Evolutionary conservation across 1,284 basidiomycete genomes (phyloP), one percentile per base, ranked within the genome.

Genomic region (Thelephora terrestris): DNA sequence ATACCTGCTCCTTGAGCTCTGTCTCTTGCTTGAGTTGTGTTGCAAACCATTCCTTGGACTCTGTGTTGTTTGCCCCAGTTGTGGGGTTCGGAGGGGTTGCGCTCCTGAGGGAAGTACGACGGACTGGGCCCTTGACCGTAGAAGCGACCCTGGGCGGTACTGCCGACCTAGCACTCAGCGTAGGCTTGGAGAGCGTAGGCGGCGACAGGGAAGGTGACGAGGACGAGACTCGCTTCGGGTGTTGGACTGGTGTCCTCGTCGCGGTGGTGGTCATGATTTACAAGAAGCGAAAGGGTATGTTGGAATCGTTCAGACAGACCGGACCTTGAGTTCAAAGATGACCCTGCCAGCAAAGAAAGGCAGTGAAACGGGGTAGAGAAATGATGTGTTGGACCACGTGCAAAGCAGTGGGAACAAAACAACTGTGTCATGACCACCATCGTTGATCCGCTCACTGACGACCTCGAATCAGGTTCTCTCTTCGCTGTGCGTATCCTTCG

Each of bases 1-100:
- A 47, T 58, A 81, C 86, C 69, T 83, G 77, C 64, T 90, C 86
- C 64, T 86, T 89, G 57, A 81, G 75, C 55, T 88, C 85, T 12
- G 79, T 84, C 61, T 89, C 86, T 45, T 77, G 71, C 62, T 79
- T 85, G 50, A 88, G 68, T 23, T 79, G 78, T 34, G 71, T 74
- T 7, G 75, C 68, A 37, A 88, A 67, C 21, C 70, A 64, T 48
- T 84, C 80, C 43, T 70, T 67, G 10, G 71, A 65, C 48, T 77
- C 57, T 42, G 39, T 57, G 20, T 57, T 58, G 49, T 58, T 55
- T n/a, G 50, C 37, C 16, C 52, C 74, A 37, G 64, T 64, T 55
- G 64, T 65, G 35, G 62, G 54, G 20, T 66, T 59, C 20, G 71
- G 64, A 23, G 66, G 58, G 18, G 71, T 58, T 35, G 70, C 51